Evolutionary conservation across 2,329 filamentous ascomycete genomes (phyloP).

Genomic region (Fusarium circinatum): DNA sequence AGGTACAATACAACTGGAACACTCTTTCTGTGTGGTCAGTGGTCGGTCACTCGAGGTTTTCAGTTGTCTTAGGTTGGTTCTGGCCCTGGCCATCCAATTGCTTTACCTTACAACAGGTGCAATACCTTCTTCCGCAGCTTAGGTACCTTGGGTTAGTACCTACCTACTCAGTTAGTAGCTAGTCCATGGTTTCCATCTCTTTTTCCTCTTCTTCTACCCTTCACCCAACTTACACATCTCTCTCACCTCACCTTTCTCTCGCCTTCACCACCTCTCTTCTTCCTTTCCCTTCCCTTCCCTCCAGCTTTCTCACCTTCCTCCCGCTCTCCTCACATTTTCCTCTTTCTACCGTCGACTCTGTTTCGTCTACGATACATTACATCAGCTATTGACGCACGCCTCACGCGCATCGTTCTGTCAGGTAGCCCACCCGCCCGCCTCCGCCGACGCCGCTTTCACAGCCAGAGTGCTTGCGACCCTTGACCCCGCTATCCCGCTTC

Average conservation of each 20-base stretch:
- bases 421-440: constrained; percentile 29
- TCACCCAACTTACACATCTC: constrained; percentile 42
- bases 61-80: constrained; percentile 17
- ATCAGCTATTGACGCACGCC: constrained; percentile 33
- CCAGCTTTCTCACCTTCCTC: constrained; percentile 37
- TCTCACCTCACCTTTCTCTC: constrained; percentile 40
- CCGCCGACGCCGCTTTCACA: constrained; percentile 37
- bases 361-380: constrained; percentile 13
- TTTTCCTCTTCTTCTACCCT: constrained; percentile 33
- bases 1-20: constrained; percentile 21
- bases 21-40: constrained; percentile 19
- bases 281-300: constrained; percentile 36
- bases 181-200: constrained; percentile 31
- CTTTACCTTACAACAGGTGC: background rate
- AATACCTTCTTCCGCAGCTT: background rate
- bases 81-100: constrained; percentile 19
- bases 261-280: constrained; percentile 44
- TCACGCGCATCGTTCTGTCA: constrained; percentile 32
- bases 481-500: constrained; percentile 49
- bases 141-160: background rate
- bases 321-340: constrained; percentile 42
- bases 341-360: constrained; percentile 32
- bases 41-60: constrained; percentile 16
- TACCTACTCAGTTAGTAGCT: background rate
- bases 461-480: constrained; percentile 43